phyloP scores from a whole-genome alignment of 1,139 yeast genomes.

The Debaryomyces coudertii region DNA sequence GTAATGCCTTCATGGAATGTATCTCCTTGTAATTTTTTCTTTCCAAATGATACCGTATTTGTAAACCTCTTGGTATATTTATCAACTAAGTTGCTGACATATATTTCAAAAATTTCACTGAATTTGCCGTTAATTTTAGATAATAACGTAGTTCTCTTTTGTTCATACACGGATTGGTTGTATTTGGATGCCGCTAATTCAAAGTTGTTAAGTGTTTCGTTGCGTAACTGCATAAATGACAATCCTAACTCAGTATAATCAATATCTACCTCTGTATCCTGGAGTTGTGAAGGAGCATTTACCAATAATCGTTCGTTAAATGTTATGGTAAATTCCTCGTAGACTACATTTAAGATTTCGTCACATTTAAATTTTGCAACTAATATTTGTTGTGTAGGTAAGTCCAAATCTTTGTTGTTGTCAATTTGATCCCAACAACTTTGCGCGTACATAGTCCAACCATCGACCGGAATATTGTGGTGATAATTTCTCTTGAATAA shows the following conservation, averaged over 20 bases:
- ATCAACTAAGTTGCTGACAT: conserved; percentile 26
- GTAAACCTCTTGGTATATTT: conserved; percentile 22
- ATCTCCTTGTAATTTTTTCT: conserved; percentile 19
- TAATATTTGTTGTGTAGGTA: conserved; percentile 93
- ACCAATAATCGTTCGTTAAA: conserved; percentile 26
- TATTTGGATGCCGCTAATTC: conserved; percentile 78
- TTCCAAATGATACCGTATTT: conserved; percentile 21
- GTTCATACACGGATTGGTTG: conserved; percentile 62
- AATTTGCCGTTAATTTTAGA: conserved; percentile 50
- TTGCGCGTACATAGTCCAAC: conserved; percentile 91
- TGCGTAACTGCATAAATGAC: conserved; percentile 43
- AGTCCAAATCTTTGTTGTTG: conserved; percentile 86
- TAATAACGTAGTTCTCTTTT: conserved; percentile 54
- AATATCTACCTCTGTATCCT: conserved; percentile 20
- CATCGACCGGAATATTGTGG: conserved; percentile 88
- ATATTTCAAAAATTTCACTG: conserved; percentile 43
- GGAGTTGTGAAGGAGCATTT: conserved; percentile 12
- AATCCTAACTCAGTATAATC: conserved; percentile 46
- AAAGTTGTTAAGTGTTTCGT: conserved; percentile 53
- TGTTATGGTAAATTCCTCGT: conserved; percentile 46
- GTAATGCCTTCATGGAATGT: conserved; percentile 23
- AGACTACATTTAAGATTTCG: conserved; percentile 66
- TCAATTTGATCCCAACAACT: conserved; percentile 96
- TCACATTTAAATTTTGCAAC: conserved; percentile 96
- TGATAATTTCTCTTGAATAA: conserved; percentile 75